These are phyloP conservation scores for Poteriospumella lacustris DNA, from an alignment of 108 stramenopile species.

Conservation along the genomic window DNA sequence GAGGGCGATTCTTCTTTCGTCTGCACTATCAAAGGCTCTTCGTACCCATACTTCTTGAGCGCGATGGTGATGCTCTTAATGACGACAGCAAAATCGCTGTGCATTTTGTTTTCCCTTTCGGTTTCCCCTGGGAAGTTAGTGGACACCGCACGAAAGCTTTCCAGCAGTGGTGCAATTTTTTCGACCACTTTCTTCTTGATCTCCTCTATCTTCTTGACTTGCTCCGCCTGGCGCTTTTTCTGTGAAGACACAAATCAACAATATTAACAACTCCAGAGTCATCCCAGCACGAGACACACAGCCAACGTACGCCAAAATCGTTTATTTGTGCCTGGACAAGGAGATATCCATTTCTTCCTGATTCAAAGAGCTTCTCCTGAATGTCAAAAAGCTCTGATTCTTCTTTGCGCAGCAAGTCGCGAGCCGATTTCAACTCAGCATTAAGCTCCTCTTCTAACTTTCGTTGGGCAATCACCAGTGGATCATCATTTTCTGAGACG, in stretches of 20 bases:
- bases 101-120: slow-evolving; percentile 1
- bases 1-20: too few relatives aligned
- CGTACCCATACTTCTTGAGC: not conserved
- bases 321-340: slow-evolving; percentile 15
- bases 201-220: not conserved
- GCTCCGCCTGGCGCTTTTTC: not conserved
- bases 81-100: not conserved
- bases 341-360: not conserved
- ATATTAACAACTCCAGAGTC: not conserved
- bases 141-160: not conserved
- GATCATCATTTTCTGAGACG: too few relatives aligned
- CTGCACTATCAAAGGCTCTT: too few relatives aligned
- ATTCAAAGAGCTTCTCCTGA: not conserved
- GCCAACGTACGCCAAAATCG: not conserved
- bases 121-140: not conserved
- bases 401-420: not conserved
- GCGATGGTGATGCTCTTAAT: not conserved
- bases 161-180: not conserved
- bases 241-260: not conserved
- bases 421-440: not conserved
- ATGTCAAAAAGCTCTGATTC: not conserved
- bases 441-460: not conserved
- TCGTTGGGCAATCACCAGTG: not conserved
- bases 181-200: slow-evolving; percentile 5
- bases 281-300: not conserved